phyloP scores from a whole-genome alignment of 257 asterid genomes.

The Solanum tarijense region DNA sequence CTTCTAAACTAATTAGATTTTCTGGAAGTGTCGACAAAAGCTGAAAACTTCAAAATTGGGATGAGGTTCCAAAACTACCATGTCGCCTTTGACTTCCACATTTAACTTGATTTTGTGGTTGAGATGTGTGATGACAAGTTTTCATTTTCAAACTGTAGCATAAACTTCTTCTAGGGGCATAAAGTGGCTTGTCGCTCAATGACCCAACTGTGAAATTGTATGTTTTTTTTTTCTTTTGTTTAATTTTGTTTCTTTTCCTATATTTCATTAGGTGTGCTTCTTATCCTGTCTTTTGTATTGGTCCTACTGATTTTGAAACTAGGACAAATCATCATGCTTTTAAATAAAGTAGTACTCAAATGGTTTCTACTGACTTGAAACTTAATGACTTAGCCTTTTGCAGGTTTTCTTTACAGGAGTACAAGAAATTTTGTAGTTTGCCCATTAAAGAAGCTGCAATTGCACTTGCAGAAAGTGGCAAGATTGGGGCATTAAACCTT shows the following conservation, averaged over 20 bases:
- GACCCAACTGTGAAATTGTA: neutral
- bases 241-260: neutral
- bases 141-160: neutral
- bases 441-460: slow-evolving; percentile 63
- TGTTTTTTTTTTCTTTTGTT: neutral
- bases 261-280: neutral
- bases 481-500: slow-evolving; percentile 92
- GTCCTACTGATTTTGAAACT: neutral
- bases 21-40: neutral
- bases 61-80: neutral
- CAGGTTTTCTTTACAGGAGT: slow-evolving; percentile 92
- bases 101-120: neutral
- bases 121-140: neutral
- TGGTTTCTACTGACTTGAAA: slow-evolving; percentile 47
- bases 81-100: neutral
- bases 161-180: neutral
- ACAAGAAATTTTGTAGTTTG: slow-evolving; percentile 58
- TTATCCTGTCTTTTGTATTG: neutral
- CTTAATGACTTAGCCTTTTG: slow-evolving; percentile 57
- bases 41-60: neutral
- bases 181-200: neutral
- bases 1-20: neutral
- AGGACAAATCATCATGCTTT: neutral
- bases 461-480: slow-evolving; percentile 80
- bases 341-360: neutral